Conservation (phyloP, 2,329 filamentous ascomycete genomes). For the Nemania diffusa region DNA sequence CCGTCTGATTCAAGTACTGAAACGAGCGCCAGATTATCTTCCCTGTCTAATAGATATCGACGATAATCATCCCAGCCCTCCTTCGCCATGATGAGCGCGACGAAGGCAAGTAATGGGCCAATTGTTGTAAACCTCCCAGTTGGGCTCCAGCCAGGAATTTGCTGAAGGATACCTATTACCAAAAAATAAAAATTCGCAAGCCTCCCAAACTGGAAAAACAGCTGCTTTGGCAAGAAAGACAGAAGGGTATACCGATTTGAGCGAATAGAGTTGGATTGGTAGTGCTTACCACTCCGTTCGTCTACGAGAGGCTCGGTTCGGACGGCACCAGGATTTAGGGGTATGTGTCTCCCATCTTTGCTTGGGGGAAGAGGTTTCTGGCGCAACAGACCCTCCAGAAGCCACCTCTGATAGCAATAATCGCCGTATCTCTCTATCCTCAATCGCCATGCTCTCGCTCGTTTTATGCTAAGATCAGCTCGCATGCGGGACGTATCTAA, state of each 20-base stretch:
- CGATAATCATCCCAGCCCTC: slow-evolving; percentile 89
- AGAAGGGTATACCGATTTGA: slow-evolving; percentile 85
- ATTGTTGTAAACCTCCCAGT: slow-evolving; percentile 80
- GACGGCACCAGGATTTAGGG: slow-evolving; percentile 51
- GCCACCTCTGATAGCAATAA: slow-evolving; percentile 52
- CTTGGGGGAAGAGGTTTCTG: slow-evolving; percentile 76
- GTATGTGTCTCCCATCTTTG: slow-evolving; percentile 71
- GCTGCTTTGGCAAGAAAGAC: slow-evolving; percentile 86
- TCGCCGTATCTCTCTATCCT: slow-evolving; percentile 8
- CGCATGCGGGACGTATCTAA: slow-evolving; percentile 9
- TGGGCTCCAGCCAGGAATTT: slow-evolving; percentile 79
- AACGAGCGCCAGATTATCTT: slow-evolving; percentile 71
- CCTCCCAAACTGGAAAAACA: slow-evolving; percentile 87
- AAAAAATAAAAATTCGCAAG: slow-evolving; percentile 90
- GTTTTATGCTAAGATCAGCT: slow-evolving; percentile 19
- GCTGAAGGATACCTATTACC: slow-evolving; percentile 83
- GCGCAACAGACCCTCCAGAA: slow-evolving; percentile 64
- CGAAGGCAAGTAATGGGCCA: slow-evolving; percentile 77
- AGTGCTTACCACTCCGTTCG: slow-evolving; percentile 60
- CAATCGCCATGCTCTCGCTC: slow-evolving; percentile 20
- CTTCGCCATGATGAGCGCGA: slow-evolving; percentile 84
- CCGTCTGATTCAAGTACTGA: slow-evolving; percentile 24
- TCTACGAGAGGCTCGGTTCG: slow-evolving; percentile 56
- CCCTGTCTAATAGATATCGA: slow-evolving; percentile 80
- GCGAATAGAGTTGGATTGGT: slow-evolving; percentile 73